These are phyloP conservation scores for Nicotiana knightiana DNA, from an alignment of 257 asterid genomes.

Conservation along the genomic window DNA sequence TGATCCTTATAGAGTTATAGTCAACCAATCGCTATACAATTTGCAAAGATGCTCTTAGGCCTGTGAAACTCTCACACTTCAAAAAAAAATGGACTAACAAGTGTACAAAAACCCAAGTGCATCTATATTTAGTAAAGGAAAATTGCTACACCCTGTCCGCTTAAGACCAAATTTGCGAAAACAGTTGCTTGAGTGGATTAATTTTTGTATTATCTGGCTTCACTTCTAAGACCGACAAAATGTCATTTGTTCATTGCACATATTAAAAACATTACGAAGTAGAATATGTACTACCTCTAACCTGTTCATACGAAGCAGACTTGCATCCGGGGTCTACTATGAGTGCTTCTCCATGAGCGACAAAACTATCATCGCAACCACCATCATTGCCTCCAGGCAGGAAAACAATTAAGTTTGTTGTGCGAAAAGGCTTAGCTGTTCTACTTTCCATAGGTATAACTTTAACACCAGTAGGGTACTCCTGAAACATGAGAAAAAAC, in stretches of 20 bases:
- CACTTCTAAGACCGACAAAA: not conserved
- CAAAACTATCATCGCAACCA: conserved; percentile 28
- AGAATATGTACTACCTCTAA: conserved; percentile 16
- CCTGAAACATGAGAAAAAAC: conserved; percentile 38
- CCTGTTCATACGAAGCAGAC: conserved; percentile 70
- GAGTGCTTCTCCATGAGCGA: conserved; percentile 79
- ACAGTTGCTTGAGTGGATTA: not conserved
- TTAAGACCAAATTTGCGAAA: not conserved
- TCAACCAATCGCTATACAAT: not conserved
- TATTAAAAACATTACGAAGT: not conserved
- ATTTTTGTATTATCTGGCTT: not conserved
- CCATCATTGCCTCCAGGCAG: conserved; percentile 31
- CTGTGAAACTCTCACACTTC: not conserved
- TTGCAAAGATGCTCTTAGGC: not conserved
- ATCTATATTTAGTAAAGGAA: not conserved
- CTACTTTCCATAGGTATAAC: conserved; percentile 86
- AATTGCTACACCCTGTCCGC: not conserved
- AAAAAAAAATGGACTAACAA: not conserved
- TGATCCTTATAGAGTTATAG: not conserved
- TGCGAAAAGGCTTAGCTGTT: conserved; percentile 72
- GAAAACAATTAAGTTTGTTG: conserved; percentile 77
- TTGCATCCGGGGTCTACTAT: conserved; percentile 95
- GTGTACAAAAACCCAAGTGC: not conserved
- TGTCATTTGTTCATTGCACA: not conserved
- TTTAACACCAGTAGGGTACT: conserved; percentile 83